Conservation (phyloP, 73 alveolate species). For the Paramecium caudatum region DNA sequence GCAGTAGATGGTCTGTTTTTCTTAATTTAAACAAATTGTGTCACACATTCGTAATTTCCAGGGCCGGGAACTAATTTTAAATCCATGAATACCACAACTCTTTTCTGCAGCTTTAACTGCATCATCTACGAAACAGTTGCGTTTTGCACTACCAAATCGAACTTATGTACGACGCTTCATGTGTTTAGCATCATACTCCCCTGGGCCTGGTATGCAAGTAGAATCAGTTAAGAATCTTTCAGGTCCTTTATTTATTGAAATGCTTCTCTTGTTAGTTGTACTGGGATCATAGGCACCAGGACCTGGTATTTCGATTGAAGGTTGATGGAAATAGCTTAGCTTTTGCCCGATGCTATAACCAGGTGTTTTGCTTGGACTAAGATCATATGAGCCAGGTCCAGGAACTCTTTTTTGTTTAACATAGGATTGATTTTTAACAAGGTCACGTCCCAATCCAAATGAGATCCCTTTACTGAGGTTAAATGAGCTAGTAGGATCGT, state of each 20-base stretch:
- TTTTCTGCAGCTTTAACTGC: slow-evolving; percentile 14
- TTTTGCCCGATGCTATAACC: not conserved
- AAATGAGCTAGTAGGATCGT: slow-evolving; percentile 16
- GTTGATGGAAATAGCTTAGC: not conserved
- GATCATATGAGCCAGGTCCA: slow-evolving; percentile 8
- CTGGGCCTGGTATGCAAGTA: slow-evolving; percentile 48
- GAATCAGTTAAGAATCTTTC: slow-evolving; percentile 43
- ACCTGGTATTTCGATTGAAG: not conserved
- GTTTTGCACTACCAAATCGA: slow-evolving; percentile 52
- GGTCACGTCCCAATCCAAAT: slow-evolving; percentile 26
- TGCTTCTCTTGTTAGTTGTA: not conserved
- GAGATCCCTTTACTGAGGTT: not conserved
- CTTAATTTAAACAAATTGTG: slow-evolving; percentile 2
- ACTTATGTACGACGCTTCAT: not conserved
- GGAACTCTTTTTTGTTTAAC: not conserved
- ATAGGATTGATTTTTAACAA: not conserved
- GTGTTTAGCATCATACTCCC: slow-evolving; percentile 21
- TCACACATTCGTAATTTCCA: not conserved
- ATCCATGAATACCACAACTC: not conserved
- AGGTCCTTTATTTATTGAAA: slow-evolving; percentile 29
- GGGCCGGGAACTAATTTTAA: slow-evolving; percentile 53
- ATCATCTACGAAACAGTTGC: slow-evolving; percentile 49
- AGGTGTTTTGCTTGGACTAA: not conserved
- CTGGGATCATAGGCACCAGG: slow-evolving; percentile 46
- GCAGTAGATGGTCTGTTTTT: slow-evolving; percentile 37